Conservation (phyloP, 352 stramenopile genomes). For the Phytophthora quininea region DNA sequence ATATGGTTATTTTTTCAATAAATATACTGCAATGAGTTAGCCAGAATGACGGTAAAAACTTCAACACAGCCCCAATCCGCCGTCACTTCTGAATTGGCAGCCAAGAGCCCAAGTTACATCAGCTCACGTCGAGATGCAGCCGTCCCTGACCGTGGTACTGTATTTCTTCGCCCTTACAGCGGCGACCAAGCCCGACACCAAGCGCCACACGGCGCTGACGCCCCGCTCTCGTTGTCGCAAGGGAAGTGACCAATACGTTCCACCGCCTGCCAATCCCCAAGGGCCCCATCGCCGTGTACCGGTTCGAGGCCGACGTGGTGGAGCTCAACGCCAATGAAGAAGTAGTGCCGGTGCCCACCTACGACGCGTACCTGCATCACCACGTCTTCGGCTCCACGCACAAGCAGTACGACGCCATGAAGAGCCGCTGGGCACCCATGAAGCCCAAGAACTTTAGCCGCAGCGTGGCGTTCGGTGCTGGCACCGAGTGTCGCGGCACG, state of each 20-base stretch:
- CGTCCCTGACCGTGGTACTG: constrained; percentile 7
- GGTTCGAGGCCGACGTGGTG: constrained; percentile 80
- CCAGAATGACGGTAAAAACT: not conserved
- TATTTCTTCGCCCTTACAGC: constrained; percentile 6
- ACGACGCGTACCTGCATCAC: constrained; percentile 84
- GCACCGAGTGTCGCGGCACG: constrained; percentile 79
- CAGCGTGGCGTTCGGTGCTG: constrained; percentile 79
- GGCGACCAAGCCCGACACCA: constrained; percentile 39
- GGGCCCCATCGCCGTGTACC: constrained; percentile 82
- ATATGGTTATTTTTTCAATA: too few species aligned
- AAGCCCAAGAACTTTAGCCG: constrained; percentile 75
- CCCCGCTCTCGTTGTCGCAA: constrained; percentile 62
- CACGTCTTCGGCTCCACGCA: constrained; percentile 81
- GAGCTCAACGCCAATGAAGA: constrained; percentile 54
- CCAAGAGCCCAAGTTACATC: constrained; percentile 2
- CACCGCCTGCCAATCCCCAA: constrained; percentile 74
- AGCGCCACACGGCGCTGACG: constrained; percentile 73
- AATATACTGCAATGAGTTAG: too few species aligned
- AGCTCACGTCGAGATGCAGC: constrained; percentile 12
- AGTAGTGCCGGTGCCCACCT: constrained; percentile 61
- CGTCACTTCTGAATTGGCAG: constrained; percentile 20
- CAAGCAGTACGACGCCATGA: constrained; percentile 59
- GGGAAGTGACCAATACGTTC: constrained; percentile 83
- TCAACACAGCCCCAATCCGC: constrained; percentile 6
- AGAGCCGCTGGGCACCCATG: constrained; percentile 68